Evolutionary conservation across 202 grass and related monocot genomes (phyloP).

Genomic region (Schoenoplectus triqueter): DNA sequence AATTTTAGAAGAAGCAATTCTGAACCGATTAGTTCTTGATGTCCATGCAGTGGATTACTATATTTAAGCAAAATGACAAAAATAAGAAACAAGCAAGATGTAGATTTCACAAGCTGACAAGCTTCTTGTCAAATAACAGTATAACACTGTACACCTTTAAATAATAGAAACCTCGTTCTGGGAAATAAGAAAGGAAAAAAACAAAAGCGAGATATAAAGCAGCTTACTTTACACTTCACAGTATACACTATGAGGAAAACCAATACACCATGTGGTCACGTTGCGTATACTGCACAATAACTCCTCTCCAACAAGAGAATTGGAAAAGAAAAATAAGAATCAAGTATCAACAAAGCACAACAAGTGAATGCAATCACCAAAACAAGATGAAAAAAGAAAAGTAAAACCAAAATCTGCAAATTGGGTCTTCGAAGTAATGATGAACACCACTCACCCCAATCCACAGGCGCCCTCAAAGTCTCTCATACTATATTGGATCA

Average conservation of each 20-base stretch:
- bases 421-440: neutral
- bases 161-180: conserved; percentile 6
- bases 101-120: conserved; percentile 9
- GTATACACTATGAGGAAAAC: neutral
- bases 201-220: neutral
- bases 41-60: neutral
- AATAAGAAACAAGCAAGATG: neutral
- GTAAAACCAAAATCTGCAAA: conserved; percentile 29
- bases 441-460: neutral
- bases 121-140: conserved; percentile 10
- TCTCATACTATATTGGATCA: neutral
- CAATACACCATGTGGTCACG: neutral
- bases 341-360: conserved; percentile 13
- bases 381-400: conserved; percentile 6
- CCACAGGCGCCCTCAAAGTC: neutral
- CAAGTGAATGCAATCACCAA: neutral
- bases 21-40: neutral
- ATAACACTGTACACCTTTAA: conserved; percentile 13
- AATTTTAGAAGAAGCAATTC: neutral
- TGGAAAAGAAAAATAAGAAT: neutral
- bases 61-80: neutral
- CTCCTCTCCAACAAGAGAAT: neutral
- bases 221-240: neutral
- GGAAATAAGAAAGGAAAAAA: neutral
- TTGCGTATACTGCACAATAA: conserved; percentile 13